These are phyloP conservation scores for Bipolaris sorokiniana DNA, from an alignment of 2,329 filamentous ascomycete genomes.

Conservation along the genomic window DNA sequence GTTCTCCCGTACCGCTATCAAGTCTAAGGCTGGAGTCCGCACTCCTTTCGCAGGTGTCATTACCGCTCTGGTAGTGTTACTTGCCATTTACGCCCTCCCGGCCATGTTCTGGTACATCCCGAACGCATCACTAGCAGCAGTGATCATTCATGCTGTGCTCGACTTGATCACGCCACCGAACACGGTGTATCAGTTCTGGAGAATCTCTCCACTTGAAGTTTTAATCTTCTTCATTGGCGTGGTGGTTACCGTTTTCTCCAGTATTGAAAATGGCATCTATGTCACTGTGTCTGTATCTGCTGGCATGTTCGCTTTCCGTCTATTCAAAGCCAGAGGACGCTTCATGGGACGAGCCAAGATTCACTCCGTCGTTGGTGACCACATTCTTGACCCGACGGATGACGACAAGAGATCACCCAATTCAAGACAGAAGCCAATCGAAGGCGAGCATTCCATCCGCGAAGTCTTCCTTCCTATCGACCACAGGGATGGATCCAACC, in stretches of 20 bases:
- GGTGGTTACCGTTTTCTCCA: constrained; percentile 83
- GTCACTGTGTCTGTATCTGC: constrained; percentile 78
- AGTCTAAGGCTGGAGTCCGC: constrained; percentile 93
- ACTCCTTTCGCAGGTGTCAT: constrained; percentile 91
- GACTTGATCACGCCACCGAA: constrained; percentile 92
- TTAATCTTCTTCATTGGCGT: constrained; percentile 94
- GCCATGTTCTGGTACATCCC: constrained; percentile 96
- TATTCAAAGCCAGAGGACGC: constrained; percentile 79
- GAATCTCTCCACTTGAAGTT: constrained; percentile 86
- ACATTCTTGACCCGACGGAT: constrained; percentile 60
- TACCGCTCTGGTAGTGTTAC: constrained; percentile 81
- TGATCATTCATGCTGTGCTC: constrained; percentile 95
- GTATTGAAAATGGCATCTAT: constrained; percentile 93
- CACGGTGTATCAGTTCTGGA: constrained; percentile 94
- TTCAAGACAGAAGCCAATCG: constrained; percentile 27
- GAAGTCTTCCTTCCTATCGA: constrained; percentile 88
- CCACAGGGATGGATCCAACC: constrained; percentile 88
- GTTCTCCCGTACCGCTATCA: constrained; percentile 95
- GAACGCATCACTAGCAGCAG: constrained; percentile 76
- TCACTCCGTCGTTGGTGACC: constrained; percentile 83
- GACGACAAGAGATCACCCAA: constrained; percentile 30
- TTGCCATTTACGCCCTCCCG: constrained; percentile 89
- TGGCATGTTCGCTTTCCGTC: constrained; percentile 79
- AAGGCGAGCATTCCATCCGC: constrained; percentile 59
- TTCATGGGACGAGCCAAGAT: constrained; percentile 87